Evolutionary conservation across 257 asterid species (phyloP).

Genomic region (Fraxinus americana): DNA sequence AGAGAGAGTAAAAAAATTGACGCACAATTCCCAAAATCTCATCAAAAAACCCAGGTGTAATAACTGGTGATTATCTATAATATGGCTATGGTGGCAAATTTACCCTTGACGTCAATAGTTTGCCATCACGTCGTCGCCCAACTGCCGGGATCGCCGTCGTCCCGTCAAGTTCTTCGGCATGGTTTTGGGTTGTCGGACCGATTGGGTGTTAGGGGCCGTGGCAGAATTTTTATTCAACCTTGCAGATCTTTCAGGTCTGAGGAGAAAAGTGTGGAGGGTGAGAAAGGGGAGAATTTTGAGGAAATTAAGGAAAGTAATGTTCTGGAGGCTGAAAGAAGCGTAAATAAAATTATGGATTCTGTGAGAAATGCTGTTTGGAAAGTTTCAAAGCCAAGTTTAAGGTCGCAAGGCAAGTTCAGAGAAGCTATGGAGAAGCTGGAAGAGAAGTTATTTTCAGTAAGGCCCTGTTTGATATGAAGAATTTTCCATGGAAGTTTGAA

Average conservation of each 20-base stretch:
- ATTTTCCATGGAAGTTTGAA: too few relatives aligned
- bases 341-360: slow-evolving; percentile 41
- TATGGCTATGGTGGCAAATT: slow-evolving; percentile 60
- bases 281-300: slow-evolving; percentile 24
- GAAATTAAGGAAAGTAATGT: slow-evolving; percentile 16
- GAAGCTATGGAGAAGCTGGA: slow-evolving; percentile 77
- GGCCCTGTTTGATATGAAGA: too few relatives aligned
- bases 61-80: too few relatives aligned
- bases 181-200: slow-evolving; percentile 47
- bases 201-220: slow-evolving; percentile 34
- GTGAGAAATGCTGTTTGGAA: slow-evolving; percentile 77
- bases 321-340: slow-evolving; percentile 27
- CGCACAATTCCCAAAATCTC: too few relatives aligned
- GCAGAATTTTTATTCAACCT: slow-evolving; percentile 39
- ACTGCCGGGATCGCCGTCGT: slow-evolving; percentile 41
- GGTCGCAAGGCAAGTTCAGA: slow-evolving; percentile 40
- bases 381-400: slow-evolving; percentile 80
- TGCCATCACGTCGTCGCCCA: slow-evolving; percentile 47
- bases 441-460: slow-evolving; percentile 68
- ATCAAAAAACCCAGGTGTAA: too few relatives aligned
- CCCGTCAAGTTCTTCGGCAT: slow-evolving; percentile 22
- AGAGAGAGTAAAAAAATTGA: not conserved
- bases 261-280: slow-evolving; percentile 34
- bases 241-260: slow-evolving; percentile 75
- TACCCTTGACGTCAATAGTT: slow-evolving; percentile 61